A percentile compares a stretch with the other conserved stretches of the same genome.
phyloP scores from a whole-genome alignment of 495 filamentous ascomycete genomes.

The Aspergillus sclerotioniger region DNA sequence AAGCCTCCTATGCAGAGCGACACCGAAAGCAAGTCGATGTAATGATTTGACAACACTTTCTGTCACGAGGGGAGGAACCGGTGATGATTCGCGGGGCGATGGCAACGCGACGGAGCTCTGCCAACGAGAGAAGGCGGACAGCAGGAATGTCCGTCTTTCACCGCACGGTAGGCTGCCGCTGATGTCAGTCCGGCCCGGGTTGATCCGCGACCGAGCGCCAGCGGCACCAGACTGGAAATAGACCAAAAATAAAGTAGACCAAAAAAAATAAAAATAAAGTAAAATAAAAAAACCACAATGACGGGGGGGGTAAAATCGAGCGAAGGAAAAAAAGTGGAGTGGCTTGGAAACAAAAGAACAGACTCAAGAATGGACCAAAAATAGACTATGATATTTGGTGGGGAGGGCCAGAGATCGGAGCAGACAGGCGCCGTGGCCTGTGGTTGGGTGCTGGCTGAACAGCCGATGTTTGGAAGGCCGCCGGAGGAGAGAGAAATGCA shows the following conservation, averaged over 20 bases:
- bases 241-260: neutral
- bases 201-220: slow-evolving; percentile 23
- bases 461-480: slow-evolving; percentile 16
- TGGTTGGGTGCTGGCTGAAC: slow-evolving; percentile 10
- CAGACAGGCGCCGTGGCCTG: neutral
- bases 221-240: neutral
- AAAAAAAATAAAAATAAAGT: neutral
- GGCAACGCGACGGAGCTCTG: slow-evolving; percentile 20
- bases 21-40: slow-evolving; percentile 10
- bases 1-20: slow-evolving; percentile 5
- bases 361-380: slow-evolving; percentile 15
- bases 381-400: slow-evolving; percentile 21
- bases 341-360: neutral
- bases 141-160: slow-evolving; percentile 1
- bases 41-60: slow-evolving; percentile 28
- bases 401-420: neutral
- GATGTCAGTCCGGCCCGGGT: slow-evolving; percentile 34
- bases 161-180: slow-evolving; percentile 27
- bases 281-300: neutral
- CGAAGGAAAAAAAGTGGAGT: slow-evolving; percentile 9
- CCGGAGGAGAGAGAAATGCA: slow-evolving; percentile 14
- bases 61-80: slow-evolving; percentile 13
- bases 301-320: neutral
- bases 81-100: slow-evolving; percentile 22
- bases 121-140: slow-evolving; percentile 30